phyloP scores from a whole-genome alignment of 2,329 filamentous ascomycete species.

The Diplodia scrobiculata region DNA sequence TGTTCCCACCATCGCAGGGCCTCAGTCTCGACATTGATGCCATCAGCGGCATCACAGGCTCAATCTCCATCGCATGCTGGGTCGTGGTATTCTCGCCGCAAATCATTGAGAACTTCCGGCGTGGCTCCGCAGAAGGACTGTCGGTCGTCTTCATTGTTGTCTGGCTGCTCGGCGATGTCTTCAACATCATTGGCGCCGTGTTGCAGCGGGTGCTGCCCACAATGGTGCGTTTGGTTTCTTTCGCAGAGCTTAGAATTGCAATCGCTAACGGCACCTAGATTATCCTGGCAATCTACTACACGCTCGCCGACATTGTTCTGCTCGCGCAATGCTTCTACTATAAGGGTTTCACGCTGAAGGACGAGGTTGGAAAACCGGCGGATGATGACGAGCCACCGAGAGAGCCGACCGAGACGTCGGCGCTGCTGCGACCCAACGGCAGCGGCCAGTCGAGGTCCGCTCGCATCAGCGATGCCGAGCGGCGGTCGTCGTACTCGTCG shows the following conservation, averaged over 20 bases:
- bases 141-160: constrained; percentile 89
- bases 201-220: constrained; percentile 90
- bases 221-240: constrained; percentile 60
- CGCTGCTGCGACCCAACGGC: constrained; percentile 36
- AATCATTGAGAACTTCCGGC: constrained; percentile 90
- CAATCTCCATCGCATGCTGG: constrained; percentile 96
- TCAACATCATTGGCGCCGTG: constrained; percentile 92
- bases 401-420: constrained; percentile 42
- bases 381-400: constrained; percentile 34
- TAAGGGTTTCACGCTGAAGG: constrained; percentile 66
- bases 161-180: constrained; percentile 92
- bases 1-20: constrained; percentile 58
- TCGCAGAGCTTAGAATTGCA: background rate
- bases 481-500: constrained; percentile 40
- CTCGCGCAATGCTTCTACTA: constrained; percentile 94
- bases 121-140: constrained; percentile 80
- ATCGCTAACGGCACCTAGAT: constrained; percentile 52
- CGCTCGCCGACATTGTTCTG: constrained; percentile 85
- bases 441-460: constrained; percentile 35
- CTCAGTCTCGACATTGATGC: constrained; percentile 81
- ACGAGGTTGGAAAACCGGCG: constrained; percentile 37
- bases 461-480: constrained; percentile 36
- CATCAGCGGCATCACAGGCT: constrained; percentile 89
- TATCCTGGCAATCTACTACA: constrained; percentile 93
- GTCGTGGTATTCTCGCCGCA: constrained; percentile 95